phyloP scores from a whole-genome alignment of 75 land plant genomes.

The Ceratopteris richardii region DNA sequence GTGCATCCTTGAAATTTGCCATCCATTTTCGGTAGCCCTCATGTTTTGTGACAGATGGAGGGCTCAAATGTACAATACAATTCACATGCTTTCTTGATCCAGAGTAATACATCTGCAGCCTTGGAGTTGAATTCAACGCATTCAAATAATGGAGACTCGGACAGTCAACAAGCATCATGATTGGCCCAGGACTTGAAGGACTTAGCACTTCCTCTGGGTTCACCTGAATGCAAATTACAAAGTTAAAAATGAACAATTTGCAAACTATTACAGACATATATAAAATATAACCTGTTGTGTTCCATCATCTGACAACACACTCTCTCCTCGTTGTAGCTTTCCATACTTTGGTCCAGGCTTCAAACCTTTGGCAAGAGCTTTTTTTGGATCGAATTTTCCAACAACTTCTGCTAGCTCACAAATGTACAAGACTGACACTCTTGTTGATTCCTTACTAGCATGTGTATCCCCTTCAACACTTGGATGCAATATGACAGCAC shows the following conservation, averaged over 20 bases:
- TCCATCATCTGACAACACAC: slow-evolving; percentile 59
- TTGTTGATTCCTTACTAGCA: background rate
- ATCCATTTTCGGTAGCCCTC: slow-evolving; percentile 71
- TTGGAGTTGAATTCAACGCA: slow-evolving; percentile 40
- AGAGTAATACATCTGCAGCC: slow-evolving; percentile 33
- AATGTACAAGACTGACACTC: slow-evolving; percentile 73
- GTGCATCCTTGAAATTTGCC: slow-evolving; percentile 60
- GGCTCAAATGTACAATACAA: slow-evolving; percentile 81
- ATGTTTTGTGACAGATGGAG: slow-evolving; percentile 43
- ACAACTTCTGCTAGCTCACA: slow-evolving; percentile 92
- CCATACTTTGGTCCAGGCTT: slow-evolving; percentile 86
- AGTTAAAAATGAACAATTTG: background rate
- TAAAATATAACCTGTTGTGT: slow-evolving; percentile 46
- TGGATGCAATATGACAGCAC: slow-evolving; percentile 65
- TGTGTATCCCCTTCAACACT: background rate
- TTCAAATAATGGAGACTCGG: slow-evolving; percentile 53
- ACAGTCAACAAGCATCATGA: slow-evolving; percentile 83
- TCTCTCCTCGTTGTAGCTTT: slow-evolving; percentile 65
- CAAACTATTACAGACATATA: background rate
- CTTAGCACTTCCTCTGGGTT: slow-evolving; percentile 85
- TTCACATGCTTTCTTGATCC: slow-evolving; percentile 45
- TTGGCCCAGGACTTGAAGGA: slow-evolving; percentile 86
- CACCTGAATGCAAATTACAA: slow-evolving; percentile 36
- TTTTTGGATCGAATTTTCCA: slow-evolving; percentile 85
- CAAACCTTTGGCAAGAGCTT: slow-evolving; percentile 65